A percentile compares a stretch with the other conserved stretches of the same genome.
Evolutionary conservation across 2,329 filamentous ascomycete species (phyloP).

Genomic region (Colletotrichum ledebouriae): DNA sequence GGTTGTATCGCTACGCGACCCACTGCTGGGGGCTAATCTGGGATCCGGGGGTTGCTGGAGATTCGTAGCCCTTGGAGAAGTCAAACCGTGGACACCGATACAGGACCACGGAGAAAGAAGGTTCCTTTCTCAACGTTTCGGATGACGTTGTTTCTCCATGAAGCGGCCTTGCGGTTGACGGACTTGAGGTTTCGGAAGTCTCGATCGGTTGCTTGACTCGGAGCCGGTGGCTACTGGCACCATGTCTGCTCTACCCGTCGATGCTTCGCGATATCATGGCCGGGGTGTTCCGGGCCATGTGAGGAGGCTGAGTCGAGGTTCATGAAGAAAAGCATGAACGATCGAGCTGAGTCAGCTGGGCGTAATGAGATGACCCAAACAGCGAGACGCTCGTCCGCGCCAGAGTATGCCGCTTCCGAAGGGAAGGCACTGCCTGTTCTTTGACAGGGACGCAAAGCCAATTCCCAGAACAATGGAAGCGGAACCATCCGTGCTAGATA

Average conservation of each 20-base stretch:
- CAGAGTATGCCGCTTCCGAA: not conserved
- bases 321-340: constrained; percentile 19
- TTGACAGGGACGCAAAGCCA: constrained; percentile 16
- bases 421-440: constrained; percentile 17
- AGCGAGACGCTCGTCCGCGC: not conserved
- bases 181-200: too few relatives aligned
- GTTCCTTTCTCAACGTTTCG: constrained; percentile 11
- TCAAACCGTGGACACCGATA: constrained; percentile 7
- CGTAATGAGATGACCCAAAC: not conserved
- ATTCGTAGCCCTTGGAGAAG: not conserved
- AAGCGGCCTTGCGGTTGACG: too few relatives aligned
- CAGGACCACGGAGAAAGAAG: constrained; percentile 7
- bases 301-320: not conserved
- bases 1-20: constrained; percentile 22
- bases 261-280: not conserved
- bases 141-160: too few relatives aligned
- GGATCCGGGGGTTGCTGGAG: constrained; percentile 18
- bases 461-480: constrained; percentile 7
- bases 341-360: constrained; percentile 27
- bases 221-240: constrained; percentile 5
- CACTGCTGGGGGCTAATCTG: constrained; percentile 14
- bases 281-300: not conserved
- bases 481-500: not conserved
- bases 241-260: constrained; percentile 6
- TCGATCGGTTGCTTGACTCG: too few relatives aligned